Conservation (phyloP, 768 basidiomycete species). For the Suillus spraguei region DNA sequence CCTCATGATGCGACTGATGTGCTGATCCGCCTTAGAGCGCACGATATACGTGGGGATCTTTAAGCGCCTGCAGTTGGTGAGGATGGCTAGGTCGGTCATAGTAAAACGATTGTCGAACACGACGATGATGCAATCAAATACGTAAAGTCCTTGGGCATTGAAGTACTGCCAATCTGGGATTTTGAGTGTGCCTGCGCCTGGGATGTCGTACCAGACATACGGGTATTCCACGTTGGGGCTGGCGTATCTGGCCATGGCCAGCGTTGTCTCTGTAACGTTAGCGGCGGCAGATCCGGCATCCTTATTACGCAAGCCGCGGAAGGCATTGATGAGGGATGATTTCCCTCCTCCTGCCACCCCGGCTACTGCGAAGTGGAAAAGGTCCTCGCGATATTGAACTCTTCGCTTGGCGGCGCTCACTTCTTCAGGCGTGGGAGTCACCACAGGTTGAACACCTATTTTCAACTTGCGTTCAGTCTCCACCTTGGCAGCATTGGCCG, state of each 20-base stretch:
- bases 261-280: conserved; percentile 34
- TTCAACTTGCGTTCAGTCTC: conserved; percentile 24
- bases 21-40: conserved; percentile 39
- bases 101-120: conserved; percentile 38
- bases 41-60: conserved; percentile 37
- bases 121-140: conserved; percentile 38
- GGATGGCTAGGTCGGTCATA: conserved; percentile 35
- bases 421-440: conserved; percentile 25
- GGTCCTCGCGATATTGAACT: conserved; percentile 25
- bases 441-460: conserved; percentile 30
- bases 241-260: conserved; percentile 26
- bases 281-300: conserved; percentile 28
- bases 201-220: conserved; percentile 39
- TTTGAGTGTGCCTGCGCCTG: conserved; percentile 37
- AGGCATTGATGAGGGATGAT: conserved; percentile 38
- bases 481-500: conserved; percentile 12
- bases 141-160: conserved; percentile 37
- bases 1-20: conserved; percentile 29
- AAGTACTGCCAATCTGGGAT: conserved; percentile 39
- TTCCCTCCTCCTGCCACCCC: conserved; percentile 39
- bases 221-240: conserved; percentile 23
- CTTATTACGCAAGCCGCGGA: conserved; percentile 31
- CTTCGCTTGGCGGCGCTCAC: conserved; percentile 18
- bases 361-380: conserved; percentile 36
- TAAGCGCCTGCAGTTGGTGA: conserved; percentile 31